Conservation (phyloP, 805 yeast genomes). For the Candida dajiaensis region DNA sequence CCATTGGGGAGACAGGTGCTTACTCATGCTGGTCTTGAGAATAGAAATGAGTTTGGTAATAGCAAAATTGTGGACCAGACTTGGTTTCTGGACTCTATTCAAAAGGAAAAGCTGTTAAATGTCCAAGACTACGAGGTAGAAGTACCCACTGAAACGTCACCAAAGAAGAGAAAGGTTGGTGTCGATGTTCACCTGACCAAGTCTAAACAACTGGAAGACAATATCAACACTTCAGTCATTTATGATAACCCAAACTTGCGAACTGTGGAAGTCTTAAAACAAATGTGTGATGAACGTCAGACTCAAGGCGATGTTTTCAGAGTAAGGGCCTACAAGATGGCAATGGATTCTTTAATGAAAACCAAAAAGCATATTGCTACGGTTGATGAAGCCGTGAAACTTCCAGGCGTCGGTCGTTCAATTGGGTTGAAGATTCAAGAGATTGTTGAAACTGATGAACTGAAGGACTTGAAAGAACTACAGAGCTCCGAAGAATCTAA, state of each 20-base stretch:
- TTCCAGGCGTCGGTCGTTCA: slow-evolving; percentile 36
- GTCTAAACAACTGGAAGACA: slow-evolving; percentile 7
- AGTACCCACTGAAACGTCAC: slow-evolving; percentile 2
- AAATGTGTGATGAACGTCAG: slow-evolving; percentile 18
- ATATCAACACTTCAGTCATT: slow-evolving; percentile 3
- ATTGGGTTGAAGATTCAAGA: slow-evolving; percentile 42
- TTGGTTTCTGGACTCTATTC: slow-evolving; percentile 20
- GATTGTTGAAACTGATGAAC: slow-evolving; percentile 32
- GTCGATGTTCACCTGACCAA: slow-evolving; percentile 1
- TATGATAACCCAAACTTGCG: slow-evolving; percentile 18
- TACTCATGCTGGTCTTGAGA: slow-evolving; percentile 3
- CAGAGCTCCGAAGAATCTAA: slow-evolving; percentile 23
- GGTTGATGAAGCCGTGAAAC: slow-evolving; percentile 31
- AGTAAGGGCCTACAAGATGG: slow-evolving; percentile 37
- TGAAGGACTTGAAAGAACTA: slow-evolving; percentile 17
- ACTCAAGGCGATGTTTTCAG: slow-evolving; percentile 31
- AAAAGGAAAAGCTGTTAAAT: slow-evolving; percentile 2
- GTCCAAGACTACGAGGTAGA: slow-evolving; percentile 7
- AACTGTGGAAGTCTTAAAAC: slow-evolving; percentile 14
- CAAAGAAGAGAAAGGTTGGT: slow-evolving; percentile 1
- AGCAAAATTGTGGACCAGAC: slow-evolving; percentile 11
- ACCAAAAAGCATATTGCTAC: slow-evolving; percentile 25
- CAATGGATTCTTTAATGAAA: slow-evolving; percentile 32
- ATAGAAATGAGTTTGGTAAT: not conserved
- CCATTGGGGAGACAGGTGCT: slow-evolving; percentile 7